Percentiles rank a stretch among this genome's conserved stretches.
These are phyloP conservation scores for Cladosporium sp. DNA, from an alignment of 2,329 filamentous ascomycete genomes.

Conservation along the genomic window DNA sequence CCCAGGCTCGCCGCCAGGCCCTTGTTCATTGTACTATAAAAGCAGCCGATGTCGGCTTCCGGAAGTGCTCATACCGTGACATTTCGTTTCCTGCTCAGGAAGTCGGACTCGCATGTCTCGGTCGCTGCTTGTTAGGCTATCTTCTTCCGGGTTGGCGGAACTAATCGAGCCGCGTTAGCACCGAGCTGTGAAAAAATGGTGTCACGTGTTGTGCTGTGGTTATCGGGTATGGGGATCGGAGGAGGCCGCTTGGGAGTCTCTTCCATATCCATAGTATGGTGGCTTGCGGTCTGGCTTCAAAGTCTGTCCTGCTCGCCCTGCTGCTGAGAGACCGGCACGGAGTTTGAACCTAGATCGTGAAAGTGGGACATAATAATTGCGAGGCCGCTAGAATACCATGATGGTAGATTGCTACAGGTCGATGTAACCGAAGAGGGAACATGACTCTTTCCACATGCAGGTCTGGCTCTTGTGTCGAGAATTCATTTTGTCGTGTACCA, in stretches of 20 bases:
- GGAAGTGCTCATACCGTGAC: neutral
- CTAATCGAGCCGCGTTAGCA: slow-evolving; percentile 12
- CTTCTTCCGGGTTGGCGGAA: neutral
- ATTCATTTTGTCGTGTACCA: too few species aligned
- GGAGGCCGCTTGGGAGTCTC: neutral
- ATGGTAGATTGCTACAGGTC: neutral
- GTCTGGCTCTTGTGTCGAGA: too few species aligned
- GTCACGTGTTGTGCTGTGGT: neutral
- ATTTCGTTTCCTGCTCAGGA: slow-evolving; percentile 1
- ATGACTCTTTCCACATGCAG: too few species aligned
- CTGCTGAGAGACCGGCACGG: too few species aligned
- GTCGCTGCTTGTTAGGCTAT: slow-evolving; percentile 7
- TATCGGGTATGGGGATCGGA: slow-evolving; percentile 6
- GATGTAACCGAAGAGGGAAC: neutral
- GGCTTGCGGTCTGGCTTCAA: neutral
- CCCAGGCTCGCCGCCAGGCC: neutral
- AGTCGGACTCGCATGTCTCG: slow-evolving; percentile 2
- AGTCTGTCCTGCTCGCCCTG: too few species aligned
- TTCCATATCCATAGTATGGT: neutral
- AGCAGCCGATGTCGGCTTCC: slow-evolving; percentile 10
- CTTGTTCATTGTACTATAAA: slow-evolving; percentile 1
- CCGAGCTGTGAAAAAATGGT: slow-evolving; percentile 6
- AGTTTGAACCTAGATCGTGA: neutral
- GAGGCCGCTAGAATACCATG: neutral
- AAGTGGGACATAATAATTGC: neutral